These are phyloP conservation scores for Pythium periplocum DNA, from an alignment of 352 stramenopile species.

Conservation along the genomic window DNA sequence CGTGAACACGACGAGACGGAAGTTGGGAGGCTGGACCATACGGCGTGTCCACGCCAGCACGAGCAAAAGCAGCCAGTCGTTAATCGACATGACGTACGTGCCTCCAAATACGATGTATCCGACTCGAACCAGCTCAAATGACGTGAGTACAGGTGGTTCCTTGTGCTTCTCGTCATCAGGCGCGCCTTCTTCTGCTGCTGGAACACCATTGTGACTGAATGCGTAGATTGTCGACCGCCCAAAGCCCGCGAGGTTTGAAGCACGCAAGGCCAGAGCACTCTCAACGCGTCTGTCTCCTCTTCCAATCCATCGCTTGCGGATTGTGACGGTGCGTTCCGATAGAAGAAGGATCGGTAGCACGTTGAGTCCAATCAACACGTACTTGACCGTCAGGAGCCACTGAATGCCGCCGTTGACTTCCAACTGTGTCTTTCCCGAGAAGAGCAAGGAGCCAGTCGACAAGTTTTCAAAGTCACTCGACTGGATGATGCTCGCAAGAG, in stretches of 20 bases:
- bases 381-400: slow-evolving; percentile 31
- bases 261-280: slow-evolving; percentile 1
- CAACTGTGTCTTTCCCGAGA: slow-evolving; percentile 17
- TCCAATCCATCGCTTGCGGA: slow-evolving; percentile 16
- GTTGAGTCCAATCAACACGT: slow-evolving; percentile 27
- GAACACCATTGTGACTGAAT: no score
- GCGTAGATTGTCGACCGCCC: slow-evolving; percentile 2
- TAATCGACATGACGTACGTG: slow-evolving; percentile 5
- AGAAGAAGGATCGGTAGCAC: slow-evolving; percentile 27
- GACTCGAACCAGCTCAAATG: slow-evolving; percentile 8
- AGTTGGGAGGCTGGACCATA: slow-evolving; percentile 18
- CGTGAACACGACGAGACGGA: slow-evolving; percentile 24
- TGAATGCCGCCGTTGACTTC: slow-evolving; percentile 24
- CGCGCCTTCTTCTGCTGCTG: no score
- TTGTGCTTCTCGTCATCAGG: no score
- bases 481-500: slow-evolving; percentile 15
- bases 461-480: slow-evolving; percentile 26
- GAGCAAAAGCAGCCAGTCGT: slow-evolving; percentile 17
- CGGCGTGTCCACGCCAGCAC: slow-evolving; percentile 13
- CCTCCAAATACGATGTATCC: slow-evolving; percentile 11
- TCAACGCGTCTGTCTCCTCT: slow-evolving; percentile 9
- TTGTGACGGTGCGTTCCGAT: slow-evolving; percentile 18
- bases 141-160: no score
- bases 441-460: slow-evolving; percentile 20
- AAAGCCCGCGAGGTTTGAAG: slow-evolving; percentile 5